Evolutionary conservation across 2,329 filamentous ascomycete genomes (phyloP), one percentile per base, ranked within the genome.

Genomic region (Aureobasidium sp.): DNA sequence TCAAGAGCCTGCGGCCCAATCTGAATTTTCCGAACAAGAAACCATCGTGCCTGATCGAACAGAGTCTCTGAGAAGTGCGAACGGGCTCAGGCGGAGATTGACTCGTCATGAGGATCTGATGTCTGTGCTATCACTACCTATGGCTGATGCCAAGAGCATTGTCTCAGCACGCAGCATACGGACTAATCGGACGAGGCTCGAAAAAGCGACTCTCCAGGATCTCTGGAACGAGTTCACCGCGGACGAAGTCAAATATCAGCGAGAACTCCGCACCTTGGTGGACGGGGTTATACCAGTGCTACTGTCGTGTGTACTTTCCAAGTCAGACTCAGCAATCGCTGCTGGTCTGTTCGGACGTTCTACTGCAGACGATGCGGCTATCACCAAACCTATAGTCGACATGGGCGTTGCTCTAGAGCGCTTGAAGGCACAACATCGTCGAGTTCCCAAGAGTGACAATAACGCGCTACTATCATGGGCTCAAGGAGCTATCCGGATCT

Each of bases 211-310:
- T 0, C 80, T 91, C 12, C 80, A 84, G 25, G 91, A 93, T 65
- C 78, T 97, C 22, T 82, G 97, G 72, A 81, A 82, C 58, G 91
- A 96, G 70, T 86, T 99, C 65, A 80, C 84, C 12, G 84, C 88
- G 5, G 94, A 97, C 68, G 94, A 99, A 74, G 79, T 84, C 48
- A 88, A 94, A 67, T 99, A 97, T 71, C 87, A 88, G 75, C 84
- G 92, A 61, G 94, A 99, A 74, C 81, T 99, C 36, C 91, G 91
- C 71, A 97, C 94, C 0, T 77, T 99, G 36, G 92, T 97, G 8
- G 92, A 96, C 68, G 94, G 94, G 62, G 93, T 99, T 25, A 90
- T 99, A 62, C 94, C 94, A 0, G 93, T 97, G 2, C 82, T 99
- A 1, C 78, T 99, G 57, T 90, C 87, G 11, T 90, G 91, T 66